Percentiles rank a stretch among this genome's conserved stretches.
These are phyloP conservation scores for Eucalyptus regnans DNA, from an alignment of 345 rosid species.

Conservation along the genomic window DNA sequence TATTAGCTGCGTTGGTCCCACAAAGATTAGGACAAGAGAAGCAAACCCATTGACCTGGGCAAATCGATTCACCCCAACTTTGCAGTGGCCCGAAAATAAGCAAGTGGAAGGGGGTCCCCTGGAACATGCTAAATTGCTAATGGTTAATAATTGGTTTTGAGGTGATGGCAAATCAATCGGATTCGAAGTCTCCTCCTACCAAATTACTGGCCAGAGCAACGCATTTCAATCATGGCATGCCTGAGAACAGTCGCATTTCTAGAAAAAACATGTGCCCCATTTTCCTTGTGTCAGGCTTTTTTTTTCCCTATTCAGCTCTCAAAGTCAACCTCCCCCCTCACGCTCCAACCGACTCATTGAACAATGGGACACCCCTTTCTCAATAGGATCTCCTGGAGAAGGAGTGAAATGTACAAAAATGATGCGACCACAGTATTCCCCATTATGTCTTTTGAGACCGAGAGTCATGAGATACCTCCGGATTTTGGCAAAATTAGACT, in stretches of 20 bases:
- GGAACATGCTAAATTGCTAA: neutral
- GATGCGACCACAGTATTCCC: neutral
- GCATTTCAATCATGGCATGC: neutral
- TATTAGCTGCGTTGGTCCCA: neutral
- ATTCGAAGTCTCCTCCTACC: neutral
- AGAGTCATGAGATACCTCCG: neutral
- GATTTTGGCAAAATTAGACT: neutral
- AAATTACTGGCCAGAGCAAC: neutral
- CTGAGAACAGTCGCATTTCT: neutral
- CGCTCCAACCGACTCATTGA: neutral
- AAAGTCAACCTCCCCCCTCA: neutral
- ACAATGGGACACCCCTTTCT: neutral
- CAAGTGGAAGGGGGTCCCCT: neutral
- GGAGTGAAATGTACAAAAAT: neutral
- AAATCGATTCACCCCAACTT: neutral
- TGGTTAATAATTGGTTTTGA: neutral
- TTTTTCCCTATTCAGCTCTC: neutral
- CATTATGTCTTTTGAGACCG: neutral
- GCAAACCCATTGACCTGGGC: neutral
- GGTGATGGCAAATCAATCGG: neutral
- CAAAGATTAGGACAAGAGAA: neutral
- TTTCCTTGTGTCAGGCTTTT: neutral
- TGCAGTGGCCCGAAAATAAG: neutral
- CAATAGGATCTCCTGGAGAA: neutral
- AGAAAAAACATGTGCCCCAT: neutral